Percentiles rank a stretch among this genome's conserved stretches.
These are phyloP conservation scores for Wickerhamomyces sydowiorum DNA, from an alignment of 805 yeast species.

Conservation along the genomic window DNA sequence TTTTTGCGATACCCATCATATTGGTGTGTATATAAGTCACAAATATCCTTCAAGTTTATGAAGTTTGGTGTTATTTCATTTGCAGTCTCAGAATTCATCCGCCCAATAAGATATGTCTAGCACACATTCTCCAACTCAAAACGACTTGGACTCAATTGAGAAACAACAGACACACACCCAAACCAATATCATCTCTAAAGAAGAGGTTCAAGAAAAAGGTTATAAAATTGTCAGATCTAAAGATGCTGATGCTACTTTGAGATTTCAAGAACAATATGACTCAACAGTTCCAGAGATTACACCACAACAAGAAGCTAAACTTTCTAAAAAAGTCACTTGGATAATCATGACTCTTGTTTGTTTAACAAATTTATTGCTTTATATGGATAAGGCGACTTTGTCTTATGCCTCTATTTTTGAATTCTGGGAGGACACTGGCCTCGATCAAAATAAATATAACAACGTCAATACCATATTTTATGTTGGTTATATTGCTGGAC, in stretches of 20 bases:
- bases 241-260: constrained; percentile 36
- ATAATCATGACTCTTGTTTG: constrained; percentile 32
- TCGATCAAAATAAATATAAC: constrained; percentile 38
- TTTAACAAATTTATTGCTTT: constrained; percentile 36
- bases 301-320: constrained; percentile 33
- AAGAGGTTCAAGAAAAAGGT: constrained; percentile 24
- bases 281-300: constrained; percentile 32
- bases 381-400: constrained; percentile 47
- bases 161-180: not conserved
- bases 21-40: too few relatives aligned
- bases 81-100: too few relatives aligned
- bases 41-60: too few relatives aligned
- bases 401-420: constrained; percentile 44
- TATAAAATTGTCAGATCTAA: constrained; percentile 24
- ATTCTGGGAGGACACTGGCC: constrained; percentile 38
- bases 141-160: too few relatives aligned
- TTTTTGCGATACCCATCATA: too few relatives aligned
- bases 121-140: not conserved
- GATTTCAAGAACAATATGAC: constrained; percentile 31
- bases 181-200: not conserved
- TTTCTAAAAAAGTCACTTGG: constrained; percentile 32
- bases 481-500: constrained; percentile 45
- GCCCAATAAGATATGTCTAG: not conserved
- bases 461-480: constrained; percentile 48
- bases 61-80: too few relatives aligned